These are phyloP conservation scores for Mortierella sp. DNA, from an alignment of 371 early-diverging fungal genomes.

Conservation along the genomic window DNA sequence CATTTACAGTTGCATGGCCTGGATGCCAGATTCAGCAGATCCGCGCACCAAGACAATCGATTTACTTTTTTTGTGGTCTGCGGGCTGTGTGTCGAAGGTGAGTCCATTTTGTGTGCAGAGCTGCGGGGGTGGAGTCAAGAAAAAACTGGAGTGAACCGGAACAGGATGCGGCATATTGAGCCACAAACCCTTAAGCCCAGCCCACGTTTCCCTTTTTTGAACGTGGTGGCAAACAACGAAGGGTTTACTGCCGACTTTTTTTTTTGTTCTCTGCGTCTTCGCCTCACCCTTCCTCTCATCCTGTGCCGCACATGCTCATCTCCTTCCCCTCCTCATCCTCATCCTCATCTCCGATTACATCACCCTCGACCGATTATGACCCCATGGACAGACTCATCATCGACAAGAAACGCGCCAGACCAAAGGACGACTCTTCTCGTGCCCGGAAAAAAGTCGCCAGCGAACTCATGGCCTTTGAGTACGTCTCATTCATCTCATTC, in stretches of 20 bases:
- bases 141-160: background rate
- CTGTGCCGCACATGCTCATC: background rate
- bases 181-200: too few relatives aligned
- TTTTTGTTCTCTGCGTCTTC: background rate
- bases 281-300: background rate
- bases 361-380: constrained; percentile 5
- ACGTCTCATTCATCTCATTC: background rate
- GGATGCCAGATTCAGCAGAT: background rate
- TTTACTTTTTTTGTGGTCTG: background rate
- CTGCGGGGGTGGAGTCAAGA: background rate
- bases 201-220: background rate
- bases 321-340: background rate
- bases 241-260: too few relatives aligned
- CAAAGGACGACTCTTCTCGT: constrained; percentile 21
- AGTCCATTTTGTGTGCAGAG: background rate
- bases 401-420: constrained; percentile 42
- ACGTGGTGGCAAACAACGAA: background rate
- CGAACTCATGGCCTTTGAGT: constrained; percentile 55
- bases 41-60: background rate
- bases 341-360: background rate
- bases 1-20: background rate
- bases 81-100: constrained; percentile 1
- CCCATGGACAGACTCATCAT: background rate
- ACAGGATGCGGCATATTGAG: too few relatives aligned
- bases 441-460: constrained; percentile 46